Evolutionary conservation across 176 grass and related monocot genomes (phyloP).

Genomic region (Phragmites australis): DNA sequence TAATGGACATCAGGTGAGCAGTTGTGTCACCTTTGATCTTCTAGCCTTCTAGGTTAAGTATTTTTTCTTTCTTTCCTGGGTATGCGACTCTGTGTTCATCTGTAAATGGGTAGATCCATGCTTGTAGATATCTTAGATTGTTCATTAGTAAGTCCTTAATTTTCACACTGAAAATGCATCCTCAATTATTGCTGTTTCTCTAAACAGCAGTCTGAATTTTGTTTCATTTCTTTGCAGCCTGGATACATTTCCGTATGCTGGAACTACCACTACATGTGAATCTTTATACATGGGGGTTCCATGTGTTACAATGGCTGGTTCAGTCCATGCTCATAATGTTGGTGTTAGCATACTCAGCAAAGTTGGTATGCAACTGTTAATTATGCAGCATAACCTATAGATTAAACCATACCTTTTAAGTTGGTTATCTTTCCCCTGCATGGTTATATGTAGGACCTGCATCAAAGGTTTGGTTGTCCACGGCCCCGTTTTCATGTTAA

Average conservation of each 20-base stretch:
- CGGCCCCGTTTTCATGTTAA: not conserved
- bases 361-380: slow-evolving; percentile 61
- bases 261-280: slow-evolving; percentile 97
- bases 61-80: not conserved
- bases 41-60: slow-evolving; percentile 4
- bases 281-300: slow-evolving; percentile 99
- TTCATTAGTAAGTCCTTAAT: not conserved
- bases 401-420: not conserved
- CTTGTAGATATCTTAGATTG: not conserved
- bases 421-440: not conserved
- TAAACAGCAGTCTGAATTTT: slow-evolving; percentile 27
- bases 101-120: slow-evolving; percentile 28
- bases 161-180: not conserved
- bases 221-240: slow-evolving; percentile 55
- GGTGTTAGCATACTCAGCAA: slow-evolving; percentile 93
- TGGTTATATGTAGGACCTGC: slow-evolving; percentile 12
- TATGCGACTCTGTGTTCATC: not conserved
- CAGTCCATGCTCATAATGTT: slow-evolving; percentile 99
- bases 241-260: slow-evolving; percentile 99
- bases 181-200: not conserved
- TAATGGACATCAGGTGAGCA: slow-evolving; percentile 95
- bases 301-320: slow-evolving; percentile 97
- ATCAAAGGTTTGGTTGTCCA: not conserved
- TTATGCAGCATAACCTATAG: not conserved
- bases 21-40: slow-evolving; percentile 7